Evolutionary conservation across 306 rosid species (phyloP).

Genomic region (Herpetospermum pedunculosum): DNA sequence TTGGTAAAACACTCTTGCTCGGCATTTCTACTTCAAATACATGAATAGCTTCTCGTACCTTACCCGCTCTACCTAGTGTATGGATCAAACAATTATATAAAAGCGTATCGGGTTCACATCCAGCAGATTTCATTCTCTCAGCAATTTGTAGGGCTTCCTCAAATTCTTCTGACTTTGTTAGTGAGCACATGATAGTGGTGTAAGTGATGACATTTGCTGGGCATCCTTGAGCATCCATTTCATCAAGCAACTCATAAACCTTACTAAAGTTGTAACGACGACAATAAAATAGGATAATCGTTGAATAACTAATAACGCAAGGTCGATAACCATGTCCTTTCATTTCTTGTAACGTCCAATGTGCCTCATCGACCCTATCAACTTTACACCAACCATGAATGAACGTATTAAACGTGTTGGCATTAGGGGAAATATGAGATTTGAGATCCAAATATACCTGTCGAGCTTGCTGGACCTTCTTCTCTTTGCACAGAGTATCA

Average conservation of each 20-base stretch:
- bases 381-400: conserved; percentile 90
- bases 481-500: conserved; percentile 78
- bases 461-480: conserved; percentile 56
- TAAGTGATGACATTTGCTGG: conserved; percentile 55
- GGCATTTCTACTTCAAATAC: conserved; percentile 59
- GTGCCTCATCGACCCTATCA: conserved; percentile 65
- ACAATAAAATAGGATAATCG: conserved; percentile 52
- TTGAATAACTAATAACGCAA: conserved; percentile 69
- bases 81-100: conserved; percentile 66
- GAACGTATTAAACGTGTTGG: conserved; percentile 65
- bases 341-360: conserved; percentile 90
- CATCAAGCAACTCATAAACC: conserved; percentile 67
- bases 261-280: conserved; percentile 29
- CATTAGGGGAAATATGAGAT: conserved; percentile 51
- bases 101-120: conserved; percentile 51
- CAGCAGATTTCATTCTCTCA: conserved; percentile 45
- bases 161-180: conserved; percentile 44
- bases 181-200: conserved; percentile 50
- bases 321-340: conserved; percentile 65
- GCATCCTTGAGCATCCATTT: conserved; percentile 65
- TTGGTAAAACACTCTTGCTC: conserved; percentile 29
- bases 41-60: conserved; percentile 31
- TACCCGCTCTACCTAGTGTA: conserved; percentile 58
- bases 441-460: conserved; percentile 48
- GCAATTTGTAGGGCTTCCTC: conserved; percentile 54